Evolutionary conservation across 768 basidiomycete species (phyloP), one percentile per base, ranked within the genome.

Genomic region (Mycena metata): DNA sequence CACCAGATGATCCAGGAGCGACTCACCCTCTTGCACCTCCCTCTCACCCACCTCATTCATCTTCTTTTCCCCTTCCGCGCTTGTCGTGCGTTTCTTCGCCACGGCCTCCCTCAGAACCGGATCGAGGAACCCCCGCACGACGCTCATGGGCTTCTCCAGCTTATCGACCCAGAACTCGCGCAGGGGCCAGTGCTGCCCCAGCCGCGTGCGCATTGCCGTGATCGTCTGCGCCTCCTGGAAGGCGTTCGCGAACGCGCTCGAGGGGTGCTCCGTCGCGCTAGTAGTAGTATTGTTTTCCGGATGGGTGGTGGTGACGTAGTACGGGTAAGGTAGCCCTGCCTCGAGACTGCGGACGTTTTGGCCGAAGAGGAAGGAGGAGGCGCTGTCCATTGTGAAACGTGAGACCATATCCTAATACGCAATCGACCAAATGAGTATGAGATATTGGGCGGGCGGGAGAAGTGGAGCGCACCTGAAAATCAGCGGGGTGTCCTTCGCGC

Each of bases 311-410:
- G 21, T 64, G 8, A 79, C 74, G 60, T 77, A 64, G 59, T 76
- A 51, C 1, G 89, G 87, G 69, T 88, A 87, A 1, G 86, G 82
- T 1, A 89, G 78, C 6, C 81, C 82, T 0, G 81, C 85, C 7
- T 79, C 78, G 23, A 89, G 84, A 5, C 85, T 85, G 47, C 74
- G 75, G 16, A 88, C 83, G 54, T 84, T 78, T 35, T 83, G 76
- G 30, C 82, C 84, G 68, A 89, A 89, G 33, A 90, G 82, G 69
- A 89, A 90, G 50, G 88, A 85, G 0, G 88, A 84, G 1, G 87
- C 88, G 0, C 86, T 84, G 74, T 90, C 89, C 56, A 90, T 78
- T 0, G 89, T 90, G 75, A 89, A 90, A 2, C 88, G 83, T 0
- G 83, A 83, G 3, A 84, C 82, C 61, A 86, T 79, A 60, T 89